Base-by-base conservation (phyloP, 108 stramenopile species). In the Skeletonema tropicum region DNA sequence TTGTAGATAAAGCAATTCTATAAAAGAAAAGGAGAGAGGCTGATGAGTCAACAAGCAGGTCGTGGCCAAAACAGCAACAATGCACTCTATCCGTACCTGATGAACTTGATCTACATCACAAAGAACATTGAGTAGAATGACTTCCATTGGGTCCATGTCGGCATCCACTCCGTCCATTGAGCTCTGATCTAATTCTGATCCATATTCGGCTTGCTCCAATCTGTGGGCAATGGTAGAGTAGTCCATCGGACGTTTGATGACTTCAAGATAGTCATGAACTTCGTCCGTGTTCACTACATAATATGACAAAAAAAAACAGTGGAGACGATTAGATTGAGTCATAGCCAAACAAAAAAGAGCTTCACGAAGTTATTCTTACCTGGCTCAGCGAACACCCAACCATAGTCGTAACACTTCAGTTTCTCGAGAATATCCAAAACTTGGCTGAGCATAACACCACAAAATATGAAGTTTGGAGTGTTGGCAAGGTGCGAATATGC, bases 241-340 rank as follows among this genome's bases (percentile, higher is more conserved):
- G 48, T 82, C 81, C 81, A 82, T 82, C 3, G 81, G 81, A 11
- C 58, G 30, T 25, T 57, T 31, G 41, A 82, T 55, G 7, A 71
- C 46, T 5, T 68, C 38, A 13, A 46, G 68, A 58, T 95, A 95
- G 12, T 76, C 86, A 0, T 72, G 73, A 41, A 89, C 75, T 33
- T 55, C 52, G 2, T 81, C 55, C 15, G 64, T 39, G 58, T 91
- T 84, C 23, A 94, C 72, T 73, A 30, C 68, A 2, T 59, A 15
- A 2, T 59, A 15, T 36, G 19, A 64, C 62, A 65, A 7, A 23
- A 15, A 64, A 19, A 14, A 3, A 2, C 3, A 35, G 7, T 8
- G n/a, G 5, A 38, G 7, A 41, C 55, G 31, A 15, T 14, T 8
- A 32, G 29, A 6, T 32, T 15, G 45, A 19, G 13, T 25, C 48